Evolutionary conservation across 352 stramenopile species (phyloP).

Genomic region (Phytophthora pisi): DNA sequence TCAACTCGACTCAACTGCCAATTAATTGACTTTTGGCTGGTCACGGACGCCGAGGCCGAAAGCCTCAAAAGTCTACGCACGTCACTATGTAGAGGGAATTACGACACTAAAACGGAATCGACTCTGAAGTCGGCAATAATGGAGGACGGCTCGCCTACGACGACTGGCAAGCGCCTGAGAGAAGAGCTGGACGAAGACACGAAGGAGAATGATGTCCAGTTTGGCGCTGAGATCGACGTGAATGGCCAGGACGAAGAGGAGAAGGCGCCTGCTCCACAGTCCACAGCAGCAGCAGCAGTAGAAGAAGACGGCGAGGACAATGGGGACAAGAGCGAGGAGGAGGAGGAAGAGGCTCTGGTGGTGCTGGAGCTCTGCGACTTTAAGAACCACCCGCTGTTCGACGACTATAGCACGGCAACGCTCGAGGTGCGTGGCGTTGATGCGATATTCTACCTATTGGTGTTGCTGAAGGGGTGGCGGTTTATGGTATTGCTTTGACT

Average conservation of each 20-base stretch:
- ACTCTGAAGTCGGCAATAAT: too few relatives aligned
- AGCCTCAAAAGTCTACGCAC: not conserved
- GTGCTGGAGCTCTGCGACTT: slow-evolving; percentile 82
- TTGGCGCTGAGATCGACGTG: slow-evolving; percentile 8
- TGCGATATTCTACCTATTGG: not conserved
- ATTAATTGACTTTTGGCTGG: slow-evolving; percentile 32
- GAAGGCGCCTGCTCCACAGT: slow-evolving; percentile 6
- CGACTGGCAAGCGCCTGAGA: slow-evolving; percentile 15
- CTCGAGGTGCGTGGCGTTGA: slow-evolving; percentile 52
- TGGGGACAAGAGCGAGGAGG: slow-evolving; percentile 44
- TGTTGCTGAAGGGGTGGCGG: not conserved
- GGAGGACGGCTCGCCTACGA: not conserved
- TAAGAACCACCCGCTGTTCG: slow-evolving; percentile 80
- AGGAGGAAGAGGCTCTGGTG: slow-evolving; percentile 69
- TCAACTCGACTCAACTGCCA: slow-evolving; percentile 5
- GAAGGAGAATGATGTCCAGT: slow-evolving; percentile 5
- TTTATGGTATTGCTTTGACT: slow-evolving; percentile 1
- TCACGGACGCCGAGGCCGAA: slow-evolving; percentile 6
- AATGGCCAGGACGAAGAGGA: slow-evolving; percentile 18
- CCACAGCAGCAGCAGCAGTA: not conserved
- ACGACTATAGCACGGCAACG: slow-evolving; percentile 65
- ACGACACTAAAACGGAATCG: not conserved
- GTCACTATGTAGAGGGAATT: slow-evolving; percentile 22
- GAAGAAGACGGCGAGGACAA: not conserved
- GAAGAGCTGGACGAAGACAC: slow-evolving; percentile 1